Evolutionary conservation across 2,329 filamentous ascomycete genomes (phyloP).

Genomic region (Claviceps sp.): DNA sequence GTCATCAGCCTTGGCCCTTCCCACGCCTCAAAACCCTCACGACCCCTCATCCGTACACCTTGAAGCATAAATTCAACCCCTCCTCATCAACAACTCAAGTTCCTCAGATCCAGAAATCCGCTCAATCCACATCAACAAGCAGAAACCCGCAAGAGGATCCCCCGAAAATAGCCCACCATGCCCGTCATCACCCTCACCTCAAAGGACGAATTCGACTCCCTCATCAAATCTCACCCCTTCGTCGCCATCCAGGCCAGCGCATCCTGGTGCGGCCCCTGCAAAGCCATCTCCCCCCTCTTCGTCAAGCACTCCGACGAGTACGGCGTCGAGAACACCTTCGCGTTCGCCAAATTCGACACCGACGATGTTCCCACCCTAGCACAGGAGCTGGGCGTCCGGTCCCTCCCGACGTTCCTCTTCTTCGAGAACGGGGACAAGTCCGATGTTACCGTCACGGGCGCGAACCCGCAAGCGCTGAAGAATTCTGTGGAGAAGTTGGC

Average conservation of each 20-base stretch:
- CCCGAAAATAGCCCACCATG: conserved; percentile 12
- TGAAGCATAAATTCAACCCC: no score
- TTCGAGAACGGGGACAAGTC: conserved; percentile 39
- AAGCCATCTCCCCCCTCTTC: conserved; percentile 43
- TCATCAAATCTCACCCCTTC: conserved; percentile 34
- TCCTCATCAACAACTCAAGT: no score
- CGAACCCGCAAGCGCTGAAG: conserved; percentile 21
- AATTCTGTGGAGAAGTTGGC: conserved; percentile 14
- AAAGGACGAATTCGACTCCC: conserved; percentile 33
- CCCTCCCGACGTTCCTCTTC: conserved; percentile 48
- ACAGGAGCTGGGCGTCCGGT: conserved; percentile 33
- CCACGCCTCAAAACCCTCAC: no score
- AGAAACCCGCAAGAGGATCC: no score
- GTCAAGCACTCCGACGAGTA: conserved; percentile 28
- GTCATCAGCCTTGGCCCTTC: no score
- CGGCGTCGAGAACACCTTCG: conserved; percentile 26
- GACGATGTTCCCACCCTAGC: conserved; percentile 39
- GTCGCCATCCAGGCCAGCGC: conserved; percentile 46
- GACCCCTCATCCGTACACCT: no score
- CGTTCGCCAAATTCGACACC: conserved; percentile 47
- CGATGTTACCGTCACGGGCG: conserved; percentile 28
- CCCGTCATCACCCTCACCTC: conserved; percentile 25
- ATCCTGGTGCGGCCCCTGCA: conserved; percentile 49
- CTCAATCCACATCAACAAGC: no score
- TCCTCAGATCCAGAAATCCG: no score